Evolutionary conservation across 2,329 filamentous ascomycete species (phyloP), one percentile per base, ranked within the genome.

Genomic region (Colletotrichum sp.): DNA sequence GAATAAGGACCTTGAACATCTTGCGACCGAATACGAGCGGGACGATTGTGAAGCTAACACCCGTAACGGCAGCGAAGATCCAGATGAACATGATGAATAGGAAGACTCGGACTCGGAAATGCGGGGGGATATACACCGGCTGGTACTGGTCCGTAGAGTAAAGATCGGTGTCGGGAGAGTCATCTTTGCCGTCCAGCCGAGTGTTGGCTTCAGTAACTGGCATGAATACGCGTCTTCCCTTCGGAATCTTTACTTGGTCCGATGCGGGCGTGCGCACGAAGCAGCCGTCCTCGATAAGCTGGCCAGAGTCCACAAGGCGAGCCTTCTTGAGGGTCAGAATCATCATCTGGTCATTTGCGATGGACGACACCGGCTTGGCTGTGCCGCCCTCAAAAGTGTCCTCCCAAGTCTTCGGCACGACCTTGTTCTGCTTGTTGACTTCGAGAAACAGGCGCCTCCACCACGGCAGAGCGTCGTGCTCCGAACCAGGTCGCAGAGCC

Each of bases 181-280:
- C 91, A 80, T 94, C 82, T 78, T 87, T 87, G 30, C 91, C 92
- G 81, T 95, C 93, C 44, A 91, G 84, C 52, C 92, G 89, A 59
- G 91, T 87, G 76, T 96, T 94, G 30, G 92, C 84, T 69, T 94
- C 91, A 13, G 91, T 89, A 11, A 96, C 94, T 67, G 94, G 91
- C 22, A 98, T 86, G 81, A 99, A 98, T 5, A 98, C 96, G 19
- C 89, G 87, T 63, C 90, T 90, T 52, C 95, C 94, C 84, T 98
- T 98, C 5, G 96, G 95, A 44, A 98, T 96, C 81, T 98, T 95
- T 78, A 98, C 95, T 82, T 98, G 96, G 83, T 99, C 97, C 2
- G 96, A 98, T 22, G 95, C 96, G 13, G 97, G 97, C n/a, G 96
- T 95, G 61, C 95, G 93, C 28, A 98, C 96, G 82, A 96, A 98